phyloP scores from a whole-genome alignment of 495 filamentous ascomycete genomes.

The Talaromyces trachyspermus region DNA sequence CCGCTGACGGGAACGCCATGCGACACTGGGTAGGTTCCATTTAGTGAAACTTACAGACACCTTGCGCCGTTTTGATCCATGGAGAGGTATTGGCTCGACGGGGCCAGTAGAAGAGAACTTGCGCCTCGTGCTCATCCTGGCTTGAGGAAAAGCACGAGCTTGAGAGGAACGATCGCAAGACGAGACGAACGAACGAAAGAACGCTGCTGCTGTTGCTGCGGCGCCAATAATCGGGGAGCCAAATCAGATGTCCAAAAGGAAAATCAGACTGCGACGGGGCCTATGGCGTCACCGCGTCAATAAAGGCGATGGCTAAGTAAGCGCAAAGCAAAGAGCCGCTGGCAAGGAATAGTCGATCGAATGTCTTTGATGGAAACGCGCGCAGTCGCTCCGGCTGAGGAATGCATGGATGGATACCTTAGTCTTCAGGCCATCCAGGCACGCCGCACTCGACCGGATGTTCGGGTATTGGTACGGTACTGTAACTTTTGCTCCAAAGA shows the following conservation, averaged over 20 bases:
- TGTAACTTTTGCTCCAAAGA: neutral
- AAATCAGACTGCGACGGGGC: neutral
- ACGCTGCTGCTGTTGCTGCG: neutral
- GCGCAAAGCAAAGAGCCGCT: neutral
- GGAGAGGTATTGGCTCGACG: slow-evolving; percentile 25
- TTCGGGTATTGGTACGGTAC: neutral
- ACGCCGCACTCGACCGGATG: slow-evolving; percentile 1
- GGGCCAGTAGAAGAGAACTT: slow-evolving; percentile 43
- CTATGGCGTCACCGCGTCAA: neutral
- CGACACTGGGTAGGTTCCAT: too few relatives aligned
- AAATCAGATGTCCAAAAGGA: neutral
- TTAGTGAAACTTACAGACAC: slow-evolving; percentile 40
- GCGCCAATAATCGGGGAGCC: neutral
- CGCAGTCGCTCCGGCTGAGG: too few relatives aligned
- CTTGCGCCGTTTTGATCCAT: slow-evolving; percentile 56
- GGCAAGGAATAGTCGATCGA: neutral
- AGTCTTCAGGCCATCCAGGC: too few relatives aligned
- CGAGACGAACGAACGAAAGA: too few relatives aligned
- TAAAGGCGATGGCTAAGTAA: neutral
- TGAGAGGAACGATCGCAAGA: too few relatives aligned
- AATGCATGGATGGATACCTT: too few relatives aligned
- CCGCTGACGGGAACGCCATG: too few relatives aligned
- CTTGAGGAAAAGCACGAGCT: neutral
- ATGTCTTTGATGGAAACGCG: slow-evolving; percentile 4
- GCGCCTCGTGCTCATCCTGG: slow-evolving; percentile 60